Base-by-base conservation (phyloP, 2,329 filamentous ascomycete genomes). In the Biscogniauxia marginata region DNA sequence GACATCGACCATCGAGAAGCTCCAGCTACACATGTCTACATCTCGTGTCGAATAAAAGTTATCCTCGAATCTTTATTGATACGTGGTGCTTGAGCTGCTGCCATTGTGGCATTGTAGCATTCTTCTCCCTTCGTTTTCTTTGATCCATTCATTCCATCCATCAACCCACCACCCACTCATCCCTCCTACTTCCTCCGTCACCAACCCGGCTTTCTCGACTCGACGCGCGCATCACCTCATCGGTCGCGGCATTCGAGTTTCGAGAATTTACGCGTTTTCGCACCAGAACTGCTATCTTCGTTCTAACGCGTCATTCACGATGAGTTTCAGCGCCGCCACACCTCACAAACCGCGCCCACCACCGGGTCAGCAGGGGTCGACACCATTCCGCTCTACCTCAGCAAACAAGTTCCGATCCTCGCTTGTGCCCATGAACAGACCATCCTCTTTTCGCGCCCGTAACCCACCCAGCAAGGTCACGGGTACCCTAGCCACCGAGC, bases 401-500 rank as follows among this genome's bases (percentile, higher is more conserved):
- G 49, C 65, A 18, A 70, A 39, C 54, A 65, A 65, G 54, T 72
- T 71, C 53, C 63, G 65, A 46, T 72, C 70, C n/a, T 72, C 70
- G 13, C 68, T 72, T 46, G 69, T 71, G 4, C 69, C 70, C 21
- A 65, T 67, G 60, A 64, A 53, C 51, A 63, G 63, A 47, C 55
- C 63, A 45, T 64, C 67, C 13, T 64, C 69, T 23, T 60, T 52
- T 24, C 68, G 66, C 39, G 20, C 62, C 5, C 57, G 63, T 25
- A 60, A 60, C 19, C 47, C 62, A 13, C 54, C 61, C 7, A 56
- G 57, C n/a, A 70, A 69, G 54, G 46, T 58, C 13, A 45, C 63
- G 7, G 50, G 59, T 16, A 59, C 51, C n/a, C 47, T 61, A 8
- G 62, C 59, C 6, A 55, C 61, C 50, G 52, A 54, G 50, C 68